Percentiles rank a stretch among this genome's conserved stretches.
Evolutionary conservation across 108 stramenopile species (phyloP).

Genomic region (Nitzschia sp.): DNA sequence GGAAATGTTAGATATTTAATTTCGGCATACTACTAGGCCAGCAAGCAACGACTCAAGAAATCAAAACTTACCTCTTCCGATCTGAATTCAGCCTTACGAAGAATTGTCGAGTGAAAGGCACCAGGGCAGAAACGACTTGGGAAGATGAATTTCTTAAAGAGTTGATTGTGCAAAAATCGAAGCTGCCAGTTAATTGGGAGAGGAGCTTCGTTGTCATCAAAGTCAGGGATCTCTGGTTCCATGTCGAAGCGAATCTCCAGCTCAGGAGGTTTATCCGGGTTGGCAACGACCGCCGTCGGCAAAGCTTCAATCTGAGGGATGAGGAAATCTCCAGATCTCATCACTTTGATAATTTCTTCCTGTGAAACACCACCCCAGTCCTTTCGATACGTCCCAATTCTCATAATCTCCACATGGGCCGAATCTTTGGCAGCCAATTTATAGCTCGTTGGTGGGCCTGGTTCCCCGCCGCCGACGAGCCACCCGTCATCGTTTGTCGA

Average conservation of each 20-base stretch:
- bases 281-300: slow-evolving; percentile 84
- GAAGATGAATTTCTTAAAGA: slow-evolving; percentile 73
- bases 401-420: slow-evolving; percentile 87
- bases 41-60: background rate
- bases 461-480: slow-evolving; percentile 88
- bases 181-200: slow-evolving; percentile 82
- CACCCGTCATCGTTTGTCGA: slow-evolving; percentile 90
- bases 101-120: slow-evolving; percentile 85
- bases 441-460: slow-evolving; percentile 76
- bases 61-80: slow-evolving; percentile 51
- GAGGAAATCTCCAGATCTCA: slow-evolving; percentile 69
- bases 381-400: slow-evolving; percentile 79
- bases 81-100: slow-evolving; percentile 87
- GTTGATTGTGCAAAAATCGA: slow-evolving; percentile 86
- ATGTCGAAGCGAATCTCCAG: slow-evolving; percentile 89
- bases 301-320: slow-evolving; percentile 87
- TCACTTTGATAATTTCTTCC: slow-evolving; percentile 64
- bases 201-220: slow-evolving; percentile 45
- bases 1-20: background rate
- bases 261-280: slow-evolving; percentile 77
- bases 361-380: slow-evolving; percentile 80
- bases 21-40: no score
- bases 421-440: slow-evolving; percentile 83
- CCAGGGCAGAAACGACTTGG: slow-evolving; percentile 85
- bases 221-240: slow-evolving; percentile 58